Evolutionary conservation across 495 filamentous ascomycete genomes (phyloP), one percentile per base, ranked within the genome.

Genomic region (Xylaria bambusicola): DNA sequence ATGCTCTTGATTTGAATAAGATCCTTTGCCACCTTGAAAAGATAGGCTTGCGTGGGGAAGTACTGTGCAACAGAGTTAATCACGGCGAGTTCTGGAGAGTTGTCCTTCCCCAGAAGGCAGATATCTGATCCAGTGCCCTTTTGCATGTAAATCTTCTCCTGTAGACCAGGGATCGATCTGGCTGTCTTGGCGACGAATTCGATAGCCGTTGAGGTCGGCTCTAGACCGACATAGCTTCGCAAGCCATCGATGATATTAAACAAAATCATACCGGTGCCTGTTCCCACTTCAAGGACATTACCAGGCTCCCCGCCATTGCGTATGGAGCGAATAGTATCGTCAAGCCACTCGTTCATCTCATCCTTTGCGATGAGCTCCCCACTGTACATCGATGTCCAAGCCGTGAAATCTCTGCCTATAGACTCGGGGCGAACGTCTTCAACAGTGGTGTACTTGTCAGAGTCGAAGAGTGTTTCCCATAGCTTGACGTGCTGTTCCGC

Each of bases 241-340:
- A 65, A 35, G 10, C 35, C 42, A 2, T 46, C 27, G 27, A 21
- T 36, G 13, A 65, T 20, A 29, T 62, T 65, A 36, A 63, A 65
- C 17, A 65, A 53, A 33, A 65, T 58, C 63, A 65, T 63, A 20
- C 63, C 63, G 20, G 61, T 58, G 20, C 63, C 63, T 13, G 61
- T 64, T 26, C 63, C 63, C 12, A 65, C 42, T 27, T 65, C 63
- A 31, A 65, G 61, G 12, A 65, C 63, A 26, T 53, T 35, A 21
- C 52, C 60, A 20, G 60, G 51, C 21, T 20, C 12, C 26, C 48
- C 18, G 13, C 58, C 50, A 44, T 61, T 52, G 8, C 56, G 58
- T 13, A 56, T 31, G 9, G 50, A 38, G 21, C 21, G 36, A 17
- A 61, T 56, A 10, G 58, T 61, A 8, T 61, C 58, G 51, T 61